Evolutionary conservation across 352 stramenopile genomes (phyloP), one percentile per base, ranked within the genome.

Genomic region (Phytopythium kandeliae): DNA sequence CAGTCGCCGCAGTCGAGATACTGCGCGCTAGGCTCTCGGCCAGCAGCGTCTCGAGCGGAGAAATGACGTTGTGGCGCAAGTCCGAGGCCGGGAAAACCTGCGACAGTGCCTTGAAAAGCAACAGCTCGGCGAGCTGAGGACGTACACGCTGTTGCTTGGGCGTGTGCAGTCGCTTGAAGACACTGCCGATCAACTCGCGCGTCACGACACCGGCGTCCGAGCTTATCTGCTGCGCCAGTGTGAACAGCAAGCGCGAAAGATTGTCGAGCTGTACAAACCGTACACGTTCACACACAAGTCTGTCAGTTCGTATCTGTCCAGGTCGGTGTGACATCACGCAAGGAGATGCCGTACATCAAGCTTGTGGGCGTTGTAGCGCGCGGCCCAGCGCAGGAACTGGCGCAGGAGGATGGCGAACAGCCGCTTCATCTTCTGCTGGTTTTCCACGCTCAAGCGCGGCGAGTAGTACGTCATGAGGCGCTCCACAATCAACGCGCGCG

Each of bases 391-490:
- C 26, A 98, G 75, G 60, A 98, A 98, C 58, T 96, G 72, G 25
- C 86, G 88, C 41, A 98, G 63, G 41, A 98, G 76, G 3, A 98
- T 88, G 36, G 96, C 91, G 34, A 97, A 96, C 65, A 98, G 98
- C 53, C 96, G 97, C 74, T 97, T 95, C 88, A 98, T 98, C 38
- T 88, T 91, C 56, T 89, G 74, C 57, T 95, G 88, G 70, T 99
- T 99, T 26, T 92, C 86, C 44, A 92, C 88, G 57, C 95, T 95
- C 30, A 98, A 60, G 42, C 89, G 78, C n/a, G 96, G 83, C 25
- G 90, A 98, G 73, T 98, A 98, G 48, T 89, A 95, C 42, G 77
- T 85, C 40, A 97, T 71, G 43, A 99, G 90, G 31, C 96, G 89
- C 59, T 96, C 70, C 28, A 99, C 67, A 45, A 99, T 97, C 16